Conservation (phyloP, 345 rosid species). For the Populus ilicifolia region DNA sequence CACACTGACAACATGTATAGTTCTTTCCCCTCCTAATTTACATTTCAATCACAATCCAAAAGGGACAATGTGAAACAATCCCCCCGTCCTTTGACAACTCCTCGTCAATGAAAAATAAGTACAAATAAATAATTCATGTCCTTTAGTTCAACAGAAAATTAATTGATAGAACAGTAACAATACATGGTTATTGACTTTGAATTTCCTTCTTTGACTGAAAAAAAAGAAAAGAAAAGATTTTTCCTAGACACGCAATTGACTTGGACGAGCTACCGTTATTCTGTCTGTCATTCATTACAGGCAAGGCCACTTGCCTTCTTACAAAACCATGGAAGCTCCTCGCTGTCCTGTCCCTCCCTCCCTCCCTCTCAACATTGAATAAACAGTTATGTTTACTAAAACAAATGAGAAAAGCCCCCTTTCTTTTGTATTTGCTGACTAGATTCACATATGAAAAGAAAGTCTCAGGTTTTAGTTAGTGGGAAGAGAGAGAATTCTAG, state of each 20-base stretch:
- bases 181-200: background rate
- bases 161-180: too few relatives aligned
- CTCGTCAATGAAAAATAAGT: background rate
- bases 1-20: too few relatives aligned
- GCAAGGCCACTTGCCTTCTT: background rate
- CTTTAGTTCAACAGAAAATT: too few relatives aligned
- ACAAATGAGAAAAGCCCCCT: background rate
- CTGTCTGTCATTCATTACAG: background rate
- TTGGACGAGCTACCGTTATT: background rate
- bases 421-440: background rate
- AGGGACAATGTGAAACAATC: background rate
- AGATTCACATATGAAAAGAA: background rate
- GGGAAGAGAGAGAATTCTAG: background rate
- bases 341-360: background rate
- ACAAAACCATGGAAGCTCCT: background rate
- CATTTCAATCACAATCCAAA: background rate
- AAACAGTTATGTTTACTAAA: background rate
- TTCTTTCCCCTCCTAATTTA: background rate
- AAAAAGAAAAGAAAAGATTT: too few relatives aligned
- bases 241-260: constrained; percentile 13
- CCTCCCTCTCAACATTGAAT: background rate
- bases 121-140: background rate
- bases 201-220: background rate
- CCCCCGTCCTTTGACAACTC: background rate
- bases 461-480: background rate